phyloP scores from a whole-genome alignment of 2,329 filamentous ascomycete genomes.

The Fusarium sp. region DNA sequence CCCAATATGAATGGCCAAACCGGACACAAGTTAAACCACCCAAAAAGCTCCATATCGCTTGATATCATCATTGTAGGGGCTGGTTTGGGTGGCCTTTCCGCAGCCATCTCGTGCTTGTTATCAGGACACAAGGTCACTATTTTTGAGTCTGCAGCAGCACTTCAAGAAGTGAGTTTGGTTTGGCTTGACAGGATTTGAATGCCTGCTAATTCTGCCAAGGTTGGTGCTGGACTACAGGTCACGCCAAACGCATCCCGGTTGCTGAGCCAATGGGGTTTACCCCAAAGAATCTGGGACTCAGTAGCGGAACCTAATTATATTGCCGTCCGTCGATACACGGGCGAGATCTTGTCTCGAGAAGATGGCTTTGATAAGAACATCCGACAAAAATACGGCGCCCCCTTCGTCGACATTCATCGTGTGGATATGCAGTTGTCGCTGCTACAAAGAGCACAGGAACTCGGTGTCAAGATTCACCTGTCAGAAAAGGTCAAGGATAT shows the following conservation, averaged over 20 bases:
- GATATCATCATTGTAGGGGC: conserved; percentile 57
- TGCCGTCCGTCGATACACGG: conserved; percentile 64
- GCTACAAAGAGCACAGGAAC: conserved; percentile 59
- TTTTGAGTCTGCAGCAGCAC: conserved; percentile 54
- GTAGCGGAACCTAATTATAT: conserved; percentile 59
- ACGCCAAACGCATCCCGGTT: conserved; percentile 62
- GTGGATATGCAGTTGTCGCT: conserved; percentile 69
- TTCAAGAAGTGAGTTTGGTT: conserved; percentile 48
- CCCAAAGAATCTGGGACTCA: conserved; percentile 54
- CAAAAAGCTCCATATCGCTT: conserved; percentile 24
- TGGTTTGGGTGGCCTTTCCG: conserved; percentile 56
- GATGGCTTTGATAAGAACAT: conserved; percentile 64
- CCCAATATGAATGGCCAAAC: conserved; percentile 1
- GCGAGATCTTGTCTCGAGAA: conserved; percentile 61
- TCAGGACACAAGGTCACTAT: conserved; percentile 56
- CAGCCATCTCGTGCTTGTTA: conserved; percentile 52
- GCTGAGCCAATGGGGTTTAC: conserved; percentile 62
- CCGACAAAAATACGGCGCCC: conserved; percentile 63
- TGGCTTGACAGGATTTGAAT: too few relatives aligned
- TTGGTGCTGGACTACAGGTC: conserved; percentile 65
- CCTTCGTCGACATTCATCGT: conserved; percentile 70
- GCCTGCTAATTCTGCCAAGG: neutral
- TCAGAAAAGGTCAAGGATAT: conserved; percentile 59
- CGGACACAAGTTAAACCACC: neutral
- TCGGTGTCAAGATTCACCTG: conserved; percentile 64